phyloP scores from a whole-genome alignment of 2,329 filamentous ascomycete species.

The Colletotrichum cuscutae region DNA sequence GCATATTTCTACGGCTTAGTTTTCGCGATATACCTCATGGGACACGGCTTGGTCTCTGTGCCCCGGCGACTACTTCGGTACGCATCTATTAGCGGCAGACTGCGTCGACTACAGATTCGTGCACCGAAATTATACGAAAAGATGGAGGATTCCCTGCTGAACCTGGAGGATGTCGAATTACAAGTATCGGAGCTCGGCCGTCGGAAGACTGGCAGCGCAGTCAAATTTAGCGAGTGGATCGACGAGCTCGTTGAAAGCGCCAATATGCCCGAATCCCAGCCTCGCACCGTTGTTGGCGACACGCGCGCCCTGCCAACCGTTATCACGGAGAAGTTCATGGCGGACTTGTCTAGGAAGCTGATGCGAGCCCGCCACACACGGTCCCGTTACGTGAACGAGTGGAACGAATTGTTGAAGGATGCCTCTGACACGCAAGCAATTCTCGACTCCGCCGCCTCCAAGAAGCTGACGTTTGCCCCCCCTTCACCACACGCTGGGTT shows the following conservation, averaged over 20 bases:
- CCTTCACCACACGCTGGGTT: constrained; percentile 65
- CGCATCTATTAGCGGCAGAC: constrained; percentile 77
- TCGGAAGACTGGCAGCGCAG: constrained; percentile 81
- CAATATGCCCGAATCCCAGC: constrained; percentile 71
- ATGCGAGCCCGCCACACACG: constrained; percentile 85
- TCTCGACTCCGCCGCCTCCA: constrained; percentile 83
- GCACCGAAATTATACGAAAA: constrained; percentile 88
- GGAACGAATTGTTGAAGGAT: constrained; percentile 80
- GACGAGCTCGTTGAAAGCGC: constrained; percentile 88
- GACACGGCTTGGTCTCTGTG: constrained; percentile 92
- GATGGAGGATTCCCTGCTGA: constrained; percentile 84
- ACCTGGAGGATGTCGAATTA: constrained; percentile 82
- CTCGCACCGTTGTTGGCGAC: constrained; percentile 53
- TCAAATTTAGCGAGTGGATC: constrained; percentile 90
- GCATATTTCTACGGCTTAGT: constrained; percentile 94
- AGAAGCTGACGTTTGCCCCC: constrained; percentile 79
- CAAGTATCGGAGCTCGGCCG: constrained; percentile 83
- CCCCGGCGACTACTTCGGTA: constrained; percentile 84
- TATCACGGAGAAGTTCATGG: constrained; percentile 92
- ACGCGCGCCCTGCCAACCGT: constrained; percentile 74
- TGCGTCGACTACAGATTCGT: constrained; percentile 80
- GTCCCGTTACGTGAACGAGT: constrained; percentile 85
- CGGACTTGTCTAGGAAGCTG: constrained; percentile 85
- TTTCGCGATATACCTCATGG: constrained; percentile 96
- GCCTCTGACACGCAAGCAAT: constrained; percentile 83